phyloP scores from a whole-genome alignment of 164 flowering plant species.

The Buxus sempervirens region DNA sequence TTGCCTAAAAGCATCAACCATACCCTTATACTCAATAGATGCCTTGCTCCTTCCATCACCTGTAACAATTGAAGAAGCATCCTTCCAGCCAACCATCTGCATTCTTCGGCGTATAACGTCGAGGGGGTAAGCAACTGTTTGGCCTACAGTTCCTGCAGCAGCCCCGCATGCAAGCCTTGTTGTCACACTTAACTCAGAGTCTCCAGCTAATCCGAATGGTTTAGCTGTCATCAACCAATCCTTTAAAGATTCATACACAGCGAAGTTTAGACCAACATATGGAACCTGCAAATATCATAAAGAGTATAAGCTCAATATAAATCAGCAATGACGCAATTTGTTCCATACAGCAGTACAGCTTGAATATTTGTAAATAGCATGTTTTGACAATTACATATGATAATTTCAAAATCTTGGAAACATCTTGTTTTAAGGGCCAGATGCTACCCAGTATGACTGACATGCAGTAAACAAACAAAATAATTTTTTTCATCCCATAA shows the following conservation, averaged over 20 bases:
- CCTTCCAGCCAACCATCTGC: constrained; percentile 99
- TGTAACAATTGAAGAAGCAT: constrained; percentile 76
- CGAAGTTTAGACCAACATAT: constrained; percentile 95
- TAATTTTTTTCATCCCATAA: background rate
- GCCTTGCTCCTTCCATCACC: constrained; percentile 76
- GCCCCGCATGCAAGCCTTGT: constrained; percentile 96
- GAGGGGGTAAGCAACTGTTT: constrained; percentile 96
- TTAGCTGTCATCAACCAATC: constrained; percentile 69
- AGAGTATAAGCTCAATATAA: constrained; percentile 3
- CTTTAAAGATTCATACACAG: constrained; percentile 94
- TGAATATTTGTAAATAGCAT: background rate
- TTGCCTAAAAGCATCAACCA: constrained; percentile 93
- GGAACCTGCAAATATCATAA: constrained; percentile 55
- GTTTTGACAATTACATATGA: too few species aligned
- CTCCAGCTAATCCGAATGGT: constrained; percentile 65
- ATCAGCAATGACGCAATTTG: background rate
- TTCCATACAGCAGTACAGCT: background rate
- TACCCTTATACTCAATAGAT: constrained; percentile 70
- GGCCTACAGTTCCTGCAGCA: constrained; percentile 95
- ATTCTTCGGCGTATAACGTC: constrained; percentile 95
- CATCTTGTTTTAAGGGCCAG: too few species aligned
- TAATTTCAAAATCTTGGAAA: too few species aligned
- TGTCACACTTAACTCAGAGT: constrained; percentile 63
- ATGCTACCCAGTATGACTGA: too few species aligned
- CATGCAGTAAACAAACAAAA: background rate